phyloP scores from a whole-genome alignment of 2,329 filamentous ascomycete genomes.

The Colletotrichum spaethianum region DNA sequence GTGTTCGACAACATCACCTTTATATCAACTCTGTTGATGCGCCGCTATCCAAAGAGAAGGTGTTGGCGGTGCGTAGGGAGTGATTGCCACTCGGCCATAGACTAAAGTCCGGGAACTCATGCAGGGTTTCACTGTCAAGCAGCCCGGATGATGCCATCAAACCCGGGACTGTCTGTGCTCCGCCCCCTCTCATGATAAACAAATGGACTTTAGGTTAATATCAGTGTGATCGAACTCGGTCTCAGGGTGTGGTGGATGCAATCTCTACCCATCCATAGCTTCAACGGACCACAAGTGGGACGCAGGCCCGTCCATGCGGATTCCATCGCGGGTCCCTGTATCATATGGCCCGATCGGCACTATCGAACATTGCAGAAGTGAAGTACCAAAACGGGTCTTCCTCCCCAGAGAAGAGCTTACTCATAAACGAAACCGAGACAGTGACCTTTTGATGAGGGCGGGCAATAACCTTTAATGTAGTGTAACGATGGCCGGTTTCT shows the following conservation, averaged over 20 bases:
- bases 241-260: neutral
- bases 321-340: too few relatives aligned
- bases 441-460: too few relatives aligned
- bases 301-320: neutral
- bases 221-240: constrained; percentile 1
- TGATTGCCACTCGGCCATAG: neutral
- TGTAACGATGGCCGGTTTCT: too few relatives aligned
- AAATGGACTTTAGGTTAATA: neutral
- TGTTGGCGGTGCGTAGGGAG: neutral
- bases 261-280: neutral
- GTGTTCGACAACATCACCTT: constrained; percentile 3
- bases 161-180: constrained; percentile 3
- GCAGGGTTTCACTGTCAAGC: constrained; percentile 7
- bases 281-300: neutral
- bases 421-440: too few relatives aligned
- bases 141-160: neutral
- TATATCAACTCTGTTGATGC: constrained; percentile 18
- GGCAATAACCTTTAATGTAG: too few relatives aligned
- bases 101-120: constrained; percentile 21
- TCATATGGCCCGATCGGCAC: too few relatives aligned
- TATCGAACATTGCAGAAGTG: too few relatives aligned
- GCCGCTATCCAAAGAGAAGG: neutral
- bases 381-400: too few relatives aligned
- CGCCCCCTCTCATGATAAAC: neutral
- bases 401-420: too few relatives aligned